Evolutionary conservation across 129 eudicot genomes (phyloP).

Genomic region (Calendula officinalis): DNA sequence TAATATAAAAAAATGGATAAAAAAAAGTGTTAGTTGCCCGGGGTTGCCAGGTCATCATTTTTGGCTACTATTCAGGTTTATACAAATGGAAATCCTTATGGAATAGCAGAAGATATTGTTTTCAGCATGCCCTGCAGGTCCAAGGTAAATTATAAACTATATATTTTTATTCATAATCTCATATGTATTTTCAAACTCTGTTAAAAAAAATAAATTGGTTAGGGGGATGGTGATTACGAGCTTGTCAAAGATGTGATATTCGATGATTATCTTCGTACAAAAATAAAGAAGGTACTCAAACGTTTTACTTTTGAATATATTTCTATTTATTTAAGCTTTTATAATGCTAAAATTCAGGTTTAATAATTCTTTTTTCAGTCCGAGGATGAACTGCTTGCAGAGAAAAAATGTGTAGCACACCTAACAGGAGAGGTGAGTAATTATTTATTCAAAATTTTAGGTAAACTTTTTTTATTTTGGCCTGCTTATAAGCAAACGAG

Average conservation of each 20-base stretch:
- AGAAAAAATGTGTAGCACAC: conserved; percentile 92
- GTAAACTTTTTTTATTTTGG: too few species aligned
- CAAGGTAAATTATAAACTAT: conserved; percentile 42
- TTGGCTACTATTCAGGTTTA: conserved; percentile 50
- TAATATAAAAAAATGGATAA: background rate
- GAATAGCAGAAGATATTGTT: conserved; percentile 87
- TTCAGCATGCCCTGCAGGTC: conserved; percentile 99
- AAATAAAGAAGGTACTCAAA: conserved; percentile 58
- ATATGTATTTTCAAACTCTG: background rate
- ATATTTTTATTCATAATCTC: background rate
- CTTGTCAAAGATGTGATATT: conserved; percentile 73
- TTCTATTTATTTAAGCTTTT: background rate
- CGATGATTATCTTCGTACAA: conserved; percentile 70
- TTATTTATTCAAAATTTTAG: too few species aligned
- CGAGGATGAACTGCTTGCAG: conserved; percentile 87
- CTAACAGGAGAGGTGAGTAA: conserved; percentile 93
- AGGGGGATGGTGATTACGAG: conserved; percentile 97
- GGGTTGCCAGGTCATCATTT: too few species aligned
- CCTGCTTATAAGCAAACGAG: background rate
- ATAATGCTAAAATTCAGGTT: background rate
- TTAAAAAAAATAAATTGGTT: background rate
- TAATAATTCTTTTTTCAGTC: conserved; percentile 41
- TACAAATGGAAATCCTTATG: conserved; percentile 89
- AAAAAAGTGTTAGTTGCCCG: background rate
- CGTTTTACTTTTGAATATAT: background rate